Conservation (phyloP, 805 yeast species). For the Yarrowia yakushimensis region DNA sequence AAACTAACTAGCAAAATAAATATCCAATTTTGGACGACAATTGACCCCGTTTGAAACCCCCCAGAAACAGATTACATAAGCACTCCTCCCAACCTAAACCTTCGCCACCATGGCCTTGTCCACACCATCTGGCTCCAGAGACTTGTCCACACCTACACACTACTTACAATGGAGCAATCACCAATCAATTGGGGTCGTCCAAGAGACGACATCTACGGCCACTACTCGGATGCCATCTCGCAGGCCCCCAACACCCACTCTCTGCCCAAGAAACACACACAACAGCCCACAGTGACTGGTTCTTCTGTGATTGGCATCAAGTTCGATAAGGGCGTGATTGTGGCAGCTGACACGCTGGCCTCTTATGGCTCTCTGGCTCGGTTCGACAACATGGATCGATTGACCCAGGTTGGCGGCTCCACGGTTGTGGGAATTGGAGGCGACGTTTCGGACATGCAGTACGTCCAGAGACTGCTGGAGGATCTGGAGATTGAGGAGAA, state of each 20-base stretch:
- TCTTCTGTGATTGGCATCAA: constrained; percentile 91
- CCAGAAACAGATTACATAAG: neutral
- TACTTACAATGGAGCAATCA: constrained; percentile 79
- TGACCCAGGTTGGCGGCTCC: constrained; percentile 75
- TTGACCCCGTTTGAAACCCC: neutral
- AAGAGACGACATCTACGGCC: constrained; percentile 72
- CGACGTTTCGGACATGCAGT: constrained; percentile 90
- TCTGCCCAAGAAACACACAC: constrained; percentile 80
- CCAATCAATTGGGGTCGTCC: constrained; percentile 97
- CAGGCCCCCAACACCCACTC: constrained; percentile 52
- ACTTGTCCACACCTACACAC: neutral
- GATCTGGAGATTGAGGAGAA: constrained; percentile 74
- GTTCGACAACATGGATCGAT: constrained; percentile 78
- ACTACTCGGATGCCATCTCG: constrained; percentile 52
- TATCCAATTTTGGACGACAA: too few species aligned
- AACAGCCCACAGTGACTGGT: constrained; percentile 93
- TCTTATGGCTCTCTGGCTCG: constrained; percentile 92
- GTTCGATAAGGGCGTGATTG: constrained; percentile 81
- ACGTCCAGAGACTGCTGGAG: constrained; percentile 67
- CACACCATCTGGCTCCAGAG: neutral
- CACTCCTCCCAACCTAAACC: constrained; percentile 14
- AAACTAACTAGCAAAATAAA: too few species aligned
- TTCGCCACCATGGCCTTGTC: constrained; percentile 21
- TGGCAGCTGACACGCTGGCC: constrained; percentile 92
- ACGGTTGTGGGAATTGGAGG: constrained; percentile 94